Base-by-base conservation (phyloP, 2,329 filamentous ascomycete genomes). In the Alternaria metachromatica region DNA sequence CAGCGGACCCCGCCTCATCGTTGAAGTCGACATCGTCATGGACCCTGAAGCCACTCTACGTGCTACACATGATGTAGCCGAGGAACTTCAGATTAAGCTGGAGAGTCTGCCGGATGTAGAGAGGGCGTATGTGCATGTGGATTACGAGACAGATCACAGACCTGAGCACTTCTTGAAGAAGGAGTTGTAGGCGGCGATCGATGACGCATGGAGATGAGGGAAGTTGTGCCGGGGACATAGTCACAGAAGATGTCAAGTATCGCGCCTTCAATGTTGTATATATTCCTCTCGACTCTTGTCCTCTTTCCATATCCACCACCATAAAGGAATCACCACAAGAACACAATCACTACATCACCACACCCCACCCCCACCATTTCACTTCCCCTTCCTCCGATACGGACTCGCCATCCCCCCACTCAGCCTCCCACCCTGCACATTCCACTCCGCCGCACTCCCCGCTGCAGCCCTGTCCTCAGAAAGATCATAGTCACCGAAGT, bases 21-120 rank as follows among this genome's bases (percentile, higher is more conserved):
- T 96, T 70, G 96, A 99, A 84, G 93, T 98, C 41, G 96, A 99
- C 77, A 89, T 98, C 59, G 95, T 98, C 74, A 97, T 98, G 93
- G 89, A 94, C 71, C 88, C 90, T 0, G 84, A 88, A 1, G 87
- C 90, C 58, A 88, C 89, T 2, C 86, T 99, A 15, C 86, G 87
- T 66, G 89, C 90, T 56, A 96, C 94, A 0, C 96, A 99, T 79
- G 96, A 99, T 76, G 88, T 97, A 12, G 95, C 96, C 0, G 96
- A 99, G 81, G 94, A 91, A 73, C 85, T 99, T 72, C 96, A 99
- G 84, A 92, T 92, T 66, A 98, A 98, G 84, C 85, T 98, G 3
- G 96, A 99, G 86, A 92, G 90, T 60, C 81, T 99, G 67, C 95
- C 96, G 0, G 91, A 97, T 77, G 90, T 98, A 10, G 96, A 98